phyloP scores from a whole-genome alignment of 2,329 filamentous ascomycete genomes.

The Paecilomyces sp. region DNA sequence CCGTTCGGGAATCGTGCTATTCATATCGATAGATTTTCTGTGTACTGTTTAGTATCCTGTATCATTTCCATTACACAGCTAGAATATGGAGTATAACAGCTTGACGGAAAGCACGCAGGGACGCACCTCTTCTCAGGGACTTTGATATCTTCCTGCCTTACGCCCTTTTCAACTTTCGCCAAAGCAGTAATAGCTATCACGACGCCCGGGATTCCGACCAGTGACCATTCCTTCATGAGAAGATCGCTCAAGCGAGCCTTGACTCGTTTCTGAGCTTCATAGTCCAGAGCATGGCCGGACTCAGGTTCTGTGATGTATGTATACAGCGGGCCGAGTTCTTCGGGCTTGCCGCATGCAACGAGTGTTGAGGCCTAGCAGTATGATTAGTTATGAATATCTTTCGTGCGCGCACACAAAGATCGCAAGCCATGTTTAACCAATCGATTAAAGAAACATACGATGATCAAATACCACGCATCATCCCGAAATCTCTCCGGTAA shows the following conservation, averaged over 20 bases:
- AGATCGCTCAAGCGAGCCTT: constrained; percentile 17
- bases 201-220: constrained; percentile 24
- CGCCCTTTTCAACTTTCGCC: constrained; percentile 17
- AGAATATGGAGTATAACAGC: neutral
- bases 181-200: constrained; percentile 20
- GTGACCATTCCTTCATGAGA: constrained; percentile 24
- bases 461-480: constrained; percentile 45
- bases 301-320: constrained; percentile 13
- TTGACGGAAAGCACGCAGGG: neutral
- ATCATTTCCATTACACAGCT: neutral
- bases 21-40: constrained; percentile 15
- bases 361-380: constrained; percentile 16
- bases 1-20: constrained; percentile 14
- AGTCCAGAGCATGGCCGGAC: constrained; percentile 5
- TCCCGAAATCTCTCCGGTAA: constrained; percentile 51
- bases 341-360: constrained; percentile 16
- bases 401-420: neutral
- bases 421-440: too few species aligned
- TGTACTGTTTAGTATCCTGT: neutral
- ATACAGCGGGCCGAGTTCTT: constrained; percentile 19
- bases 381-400: neutral
- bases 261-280: constrained; percentile 10
- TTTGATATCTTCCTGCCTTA: constrained; percentile 7
- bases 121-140: constrained; percentile 11
- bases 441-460: constrained; percentile 21